A percentile compares a stretch with the other conserved stretches of the same genome.
Evolutionary conservation across 345 rosid species (phyloP).

Genomic region (Passiflora organensis): DNA sequence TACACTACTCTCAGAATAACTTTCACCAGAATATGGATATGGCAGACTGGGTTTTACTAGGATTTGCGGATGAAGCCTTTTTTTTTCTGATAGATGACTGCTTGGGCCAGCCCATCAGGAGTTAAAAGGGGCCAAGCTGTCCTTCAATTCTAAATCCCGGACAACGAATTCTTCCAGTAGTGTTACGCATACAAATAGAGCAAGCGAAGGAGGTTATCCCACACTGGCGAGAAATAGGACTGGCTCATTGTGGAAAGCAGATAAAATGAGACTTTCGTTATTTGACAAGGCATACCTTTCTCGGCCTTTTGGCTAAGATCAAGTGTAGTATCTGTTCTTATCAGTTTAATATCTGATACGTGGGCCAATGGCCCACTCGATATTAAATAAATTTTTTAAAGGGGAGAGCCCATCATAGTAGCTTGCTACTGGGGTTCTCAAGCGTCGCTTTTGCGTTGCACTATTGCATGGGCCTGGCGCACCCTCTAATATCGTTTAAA

Average conservation of each 20-base stretch:
- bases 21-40: too few species aligned
- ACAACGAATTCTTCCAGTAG: not conserved
- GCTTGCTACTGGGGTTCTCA: not conserved
- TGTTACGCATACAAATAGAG: too few species aligned
- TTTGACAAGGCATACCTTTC: not conserved
- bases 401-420: not conserved
- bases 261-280: too few species aligned
- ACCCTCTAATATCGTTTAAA: not conserved
- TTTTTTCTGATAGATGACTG: not conserved
- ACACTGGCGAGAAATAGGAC: too few species aligned
- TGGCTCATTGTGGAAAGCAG: too few species aligned
- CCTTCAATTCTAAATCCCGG: not conserved
- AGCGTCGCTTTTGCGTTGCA: not conserved
- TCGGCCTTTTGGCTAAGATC: constrained; percentile 49
- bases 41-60: not conserved
- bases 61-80: not conserved
- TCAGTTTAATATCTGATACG: constrained; percentile 60
- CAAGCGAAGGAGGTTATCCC: too few species aligned
- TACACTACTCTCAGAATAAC: too few species aligned
- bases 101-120: not conserved
- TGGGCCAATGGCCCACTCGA: constrained; percentile 15
- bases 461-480: not conserved
- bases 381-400: constrained; percentile 11
- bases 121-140: not conserved
- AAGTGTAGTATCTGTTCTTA: constrained; percentile 64